Base-by-base conservation (phyloP, 441 rosid species). In the Gossypium gossypioides region DNA sequence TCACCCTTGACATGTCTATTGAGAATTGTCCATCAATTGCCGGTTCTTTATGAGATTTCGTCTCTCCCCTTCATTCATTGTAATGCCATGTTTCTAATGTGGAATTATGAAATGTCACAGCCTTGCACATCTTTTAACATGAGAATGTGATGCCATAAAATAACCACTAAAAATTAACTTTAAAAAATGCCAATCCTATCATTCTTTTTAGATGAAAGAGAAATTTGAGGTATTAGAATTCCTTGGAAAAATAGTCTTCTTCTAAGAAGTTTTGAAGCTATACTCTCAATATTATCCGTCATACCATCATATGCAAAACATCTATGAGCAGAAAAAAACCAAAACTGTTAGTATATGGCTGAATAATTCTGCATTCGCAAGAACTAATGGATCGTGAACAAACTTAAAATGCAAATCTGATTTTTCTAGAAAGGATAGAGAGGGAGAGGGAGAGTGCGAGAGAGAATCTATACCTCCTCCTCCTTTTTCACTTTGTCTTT, bases 401-500 rank as follows among this genome's bases (percentile, higher is more conserved):
- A 69, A 68, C 46, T 40, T 18, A 57, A 40, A 69, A 16, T 27
- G 13, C 40, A 3, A 51, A 50, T 29, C 46, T 42, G 55, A 18
- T 56, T 16, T 34, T 61, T 51, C 18, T 50, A 27, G 18, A 50
- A 72, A 56, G 57, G 68, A 22, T 60, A 60, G 21, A 29, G 19
- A 16, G 65, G 40, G 44, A 29, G 56, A 51, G 22, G 22, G n/a
- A 54, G 66, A 76, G 46, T n/a, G n/a, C 4, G 6, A 24, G 69
- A 59, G 60, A 21, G 13, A 67, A 42, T 42, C 27, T 62, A 66
- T 79, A 95, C 99, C 99, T 91, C 92, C 83, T 95, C 99, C 21
- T 85, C 92, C 64, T 79, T 84, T 82, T 83, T 90, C 76, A 85
- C 80, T 83, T 90, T 96, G 81, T 85, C 85, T 71, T 82, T 90